A percentile compares a stretch with the other conserved stretches of the same genome.
Conservation (phyloP, 2,329 filamentous ascomycete genomes). For the Fusarium temperatum region DNA sequence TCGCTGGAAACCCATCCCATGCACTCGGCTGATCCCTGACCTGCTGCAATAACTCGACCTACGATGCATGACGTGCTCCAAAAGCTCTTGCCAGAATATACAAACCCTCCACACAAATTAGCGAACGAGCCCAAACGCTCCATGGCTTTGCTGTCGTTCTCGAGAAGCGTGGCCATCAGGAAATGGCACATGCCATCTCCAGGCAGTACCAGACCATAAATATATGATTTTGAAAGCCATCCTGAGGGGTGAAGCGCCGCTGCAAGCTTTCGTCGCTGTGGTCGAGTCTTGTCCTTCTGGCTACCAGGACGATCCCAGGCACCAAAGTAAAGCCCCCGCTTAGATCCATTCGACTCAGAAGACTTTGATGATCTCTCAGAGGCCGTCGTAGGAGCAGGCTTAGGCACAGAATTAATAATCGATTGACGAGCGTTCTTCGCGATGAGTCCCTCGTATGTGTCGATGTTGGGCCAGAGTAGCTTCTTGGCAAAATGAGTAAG, state of each 20-base stretch:
- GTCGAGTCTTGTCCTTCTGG: slow-evolving; percentile 46
- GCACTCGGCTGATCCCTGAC: slow-evolving; percentile 69
- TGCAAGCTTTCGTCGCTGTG: slow-evolving; percentile 63
- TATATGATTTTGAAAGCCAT: slow-evolving; percentile 74
- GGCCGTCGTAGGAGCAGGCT: slow-evolving; percentile 44
- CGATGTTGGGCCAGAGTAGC: slow-evolving; percentile 70
- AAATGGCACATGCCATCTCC: slow-evolving; percentile 71
- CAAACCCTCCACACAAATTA: slow-evolving; percentile 71
- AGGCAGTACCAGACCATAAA: slow-evolving; percentile 71
- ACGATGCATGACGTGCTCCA: slow-evolving; percentile 75
- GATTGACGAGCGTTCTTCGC: slow-evolving; percentile 58
- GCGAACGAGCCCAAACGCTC: slow-evolving; percentile 66
- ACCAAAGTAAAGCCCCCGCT: slow-evolving; percentile 59
- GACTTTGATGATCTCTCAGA: slow-evolving; percentile 38
- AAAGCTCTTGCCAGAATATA: slow-evolving; percentile 71
- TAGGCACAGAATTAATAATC: slow-evolving; percentile 37
- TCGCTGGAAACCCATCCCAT: slow-evolving; percentile 75
- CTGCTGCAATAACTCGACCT: slow-evolving; percentile 70
- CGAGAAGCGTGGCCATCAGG: slow-evolving; percentile 71
- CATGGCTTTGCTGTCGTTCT: slow-evolving; percentile 70
- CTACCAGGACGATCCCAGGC: slow-evolving; percentile 49
- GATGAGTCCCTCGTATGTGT: slow-evolving; percentile 59
- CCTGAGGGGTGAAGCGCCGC: slow-evolving; percentile 67
- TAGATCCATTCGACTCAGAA: slow-evolving; percentile 48
- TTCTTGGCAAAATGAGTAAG: slow-evolving; percentile 71